phyloP scores from a whole-genome alignment of 192 early-diverging fungal genomes.

The Diversispora epigaea region DNA sequence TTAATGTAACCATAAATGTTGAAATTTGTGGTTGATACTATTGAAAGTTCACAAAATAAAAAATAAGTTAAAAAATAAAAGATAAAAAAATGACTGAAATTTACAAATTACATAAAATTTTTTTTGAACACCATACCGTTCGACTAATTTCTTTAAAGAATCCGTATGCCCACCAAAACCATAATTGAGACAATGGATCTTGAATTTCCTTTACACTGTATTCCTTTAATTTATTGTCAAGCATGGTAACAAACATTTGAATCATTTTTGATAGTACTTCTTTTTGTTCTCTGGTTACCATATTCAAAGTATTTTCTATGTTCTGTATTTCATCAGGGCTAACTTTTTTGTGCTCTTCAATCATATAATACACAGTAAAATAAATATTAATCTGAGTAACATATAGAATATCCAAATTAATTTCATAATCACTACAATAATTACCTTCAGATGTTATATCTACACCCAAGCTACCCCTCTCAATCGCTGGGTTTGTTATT shows the following conservation, averaged over 20 bases:
- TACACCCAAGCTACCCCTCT: constrained; percentile 37
- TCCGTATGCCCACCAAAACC: constrained; percentile 65
- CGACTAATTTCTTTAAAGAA: constrained; percentile 63
- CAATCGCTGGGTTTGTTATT: constrained; percentile 26
- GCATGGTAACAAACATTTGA: constrained; percentile 60
- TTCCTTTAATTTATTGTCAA: constrained; percentile 44
- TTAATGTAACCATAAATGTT: constrained; percentile 55
- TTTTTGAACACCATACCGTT: constrained; percentile 51
- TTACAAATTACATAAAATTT: not conserved
- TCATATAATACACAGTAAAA: not conserved
- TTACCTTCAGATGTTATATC: constrained; percentile 43
- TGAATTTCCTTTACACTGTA: constrained; percentile 26
- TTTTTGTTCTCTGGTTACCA: constrained; percentile 75
- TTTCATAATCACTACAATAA: not conserved
- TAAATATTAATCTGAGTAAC: not conserved
- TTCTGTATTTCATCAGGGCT: constrained; percentile 32
- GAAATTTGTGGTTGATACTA: constrained; percentile 62
- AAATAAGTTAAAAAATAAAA: too few species aligned
- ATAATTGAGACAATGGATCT: constrained; percentile 37
- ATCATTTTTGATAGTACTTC: constrained; percentile 75
- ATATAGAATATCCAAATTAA: not conserved
- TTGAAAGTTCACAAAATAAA: not conserved
- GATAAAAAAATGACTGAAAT: constrained; percentile 24
- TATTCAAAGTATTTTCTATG: constrained; percentile 62
- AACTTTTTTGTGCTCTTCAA: constrained; percentile 37